These are phyloP conservation scores for Cladosporium colombiae DNA, from an alignment of 2,329 filamentous ascomycete species.

Conservation along the genomic window DNA sequence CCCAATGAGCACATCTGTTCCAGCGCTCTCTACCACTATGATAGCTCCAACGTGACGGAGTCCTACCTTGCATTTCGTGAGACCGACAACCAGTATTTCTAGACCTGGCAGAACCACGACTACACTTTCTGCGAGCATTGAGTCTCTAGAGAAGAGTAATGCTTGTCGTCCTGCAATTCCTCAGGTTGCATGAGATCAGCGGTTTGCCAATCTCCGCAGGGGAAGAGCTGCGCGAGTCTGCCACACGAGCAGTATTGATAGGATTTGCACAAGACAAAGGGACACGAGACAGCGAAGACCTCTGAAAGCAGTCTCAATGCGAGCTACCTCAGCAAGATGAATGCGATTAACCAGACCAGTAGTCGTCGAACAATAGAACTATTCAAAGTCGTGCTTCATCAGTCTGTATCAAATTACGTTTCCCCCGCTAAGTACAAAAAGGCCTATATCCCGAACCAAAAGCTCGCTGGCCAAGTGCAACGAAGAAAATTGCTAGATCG, in stretches of 20 bases:
- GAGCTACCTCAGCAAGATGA: neutral
- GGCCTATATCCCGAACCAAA: neutral
- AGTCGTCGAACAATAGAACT: too few species aligned
- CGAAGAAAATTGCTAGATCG: neutral
- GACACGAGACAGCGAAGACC: too few species aligned
- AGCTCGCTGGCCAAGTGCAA: neutral
- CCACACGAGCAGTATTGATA: too few species aligned
- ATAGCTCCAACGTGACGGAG: conserved; percentile 60
- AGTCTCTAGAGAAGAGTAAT: too few species aligned
- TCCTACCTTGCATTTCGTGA: conserved; percentile 54
- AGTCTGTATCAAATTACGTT: neutral
- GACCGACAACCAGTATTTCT: too few species aligned
- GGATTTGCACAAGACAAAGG: too few species aligned
- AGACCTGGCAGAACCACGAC: conserved; percentile 14
- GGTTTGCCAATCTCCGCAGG: too few species aligned
- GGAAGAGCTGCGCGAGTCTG: too few species aligned
- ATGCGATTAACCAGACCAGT: too few species aligned
- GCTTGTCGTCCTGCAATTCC: too few species aligned
- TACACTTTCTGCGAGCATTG: conserved; percentile 14
- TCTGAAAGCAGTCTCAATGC: too few species aligned
- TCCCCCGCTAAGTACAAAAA: neutral
- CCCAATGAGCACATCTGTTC: conserved; percentile 65
- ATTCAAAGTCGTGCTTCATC: neutral
- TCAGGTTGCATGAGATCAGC: too few species aligned
- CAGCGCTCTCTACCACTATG: conserved; percentile 64